phyloP scores from a whole-genome alignment of 1,284 basidiomycete genomes.

The Cerrena zonata region DNA sequence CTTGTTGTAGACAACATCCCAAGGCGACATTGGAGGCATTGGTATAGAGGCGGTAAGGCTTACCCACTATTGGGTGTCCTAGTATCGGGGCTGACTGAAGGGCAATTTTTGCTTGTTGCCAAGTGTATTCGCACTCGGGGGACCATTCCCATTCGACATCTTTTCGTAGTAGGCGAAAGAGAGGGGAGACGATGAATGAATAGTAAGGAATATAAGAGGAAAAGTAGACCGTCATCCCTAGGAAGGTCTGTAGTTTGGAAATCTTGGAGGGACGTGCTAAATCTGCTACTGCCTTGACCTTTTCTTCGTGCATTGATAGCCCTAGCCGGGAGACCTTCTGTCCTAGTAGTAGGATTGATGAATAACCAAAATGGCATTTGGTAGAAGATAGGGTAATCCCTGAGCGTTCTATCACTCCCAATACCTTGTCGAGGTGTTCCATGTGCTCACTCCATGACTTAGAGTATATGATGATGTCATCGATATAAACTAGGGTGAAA shows the following conservation, averaged over 20 bases:
- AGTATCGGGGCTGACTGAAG: too few species aligned
- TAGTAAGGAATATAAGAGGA: too few species aligned
- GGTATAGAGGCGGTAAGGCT: too few species aligned
- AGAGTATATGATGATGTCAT: too few species aligned
- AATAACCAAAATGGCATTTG: slow-evolving; percentile 32
- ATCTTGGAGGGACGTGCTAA: slow-evolving; percentile 22
- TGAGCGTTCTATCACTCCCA: slow-evolving; percentile 5
- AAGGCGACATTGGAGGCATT: slow-evolving; percentile 26
- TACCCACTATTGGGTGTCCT: slow-evolving; percentile 16
- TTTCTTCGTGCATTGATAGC: slow-evolving; percentile 28
- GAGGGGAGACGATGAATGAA: slow-evolving; percentile 24
- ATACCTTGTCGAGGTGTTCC: slow-evolving; percentile 9
- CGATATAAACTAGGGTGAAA: too few species aligned
- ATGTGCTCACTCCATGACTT: slow-evolving; percentile 19
- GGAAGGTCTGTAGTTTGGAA: slow-evolving; percentile 24
- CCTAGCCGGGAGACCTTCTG: slow-evolving; percentile 32
- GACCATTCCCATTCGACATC: slow-evolving; percentile 15
- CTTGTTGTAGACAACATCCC: slow-evolving; percentile 27
- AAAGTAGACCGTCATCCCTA: slow-evolving; percentile 29
- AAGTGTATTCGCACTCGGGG: slow-evolving; percentile 12
- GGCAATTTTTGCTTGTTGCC: slow-evolving; percentile 11
- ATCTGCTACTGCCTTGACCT: slow-evolving; percentile 22
- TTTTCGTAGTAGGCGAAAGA: slow-evolving; percentile 21
- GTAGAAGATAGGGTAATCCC: slow-evolving; percentile 29
- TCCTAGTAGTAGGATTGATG: slow-evolving; percentile 30